Evolutionary conservation across 2,329 filamentous ascomycete genomes (phyloP), one percentile per base, ranked within the genome.

Genomic region (Clonostachys rhizophaga): DNA sequence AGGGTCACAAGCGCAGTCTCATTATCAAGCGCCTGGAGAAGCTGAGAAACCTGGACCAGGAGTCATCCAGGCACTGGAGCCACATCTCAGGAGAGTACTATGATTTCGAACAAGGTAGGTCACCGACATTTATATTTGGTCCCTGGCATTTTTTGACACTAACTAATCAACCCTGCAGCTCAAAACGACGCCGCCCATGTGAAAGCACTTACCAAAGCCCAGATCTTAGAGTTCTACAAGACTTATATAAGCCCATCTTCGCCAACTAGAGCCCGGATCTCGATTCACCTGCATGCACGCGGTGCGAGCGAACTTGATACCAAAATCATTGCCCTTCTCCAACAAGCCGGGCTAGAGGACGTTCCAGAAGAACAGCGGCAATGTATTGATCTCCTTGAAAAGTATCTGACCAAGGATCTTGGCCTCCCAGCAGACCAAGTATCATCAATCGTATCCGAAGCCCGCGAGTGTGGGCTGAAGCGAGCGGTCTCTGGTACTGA

Each of bases 1-100:
- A 96, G 60, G 84, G 83, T 43, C 89, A 97, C 70, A 96, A 96
- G 72, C 81, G 87, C 56, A 95, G 91, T 58, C 74, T 97, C 40
- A 84, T 96, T 59, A 89, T 88, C 61, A 91, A 91, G 69, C 76
- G 89, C 14, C 72, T 95, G 18, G 91, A 97, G 69, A 96, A 95
- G 66, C 67, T 95, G 56, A 96, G 96, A 76, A 97, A 96, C 55
- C 72, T 99, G 42, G 81, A 85, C 50, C 87, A 92, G 54, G 94
- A 99, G 69, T 90, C 85, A 6, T 79, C 76, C 47, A 79, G 89
- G 41, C 86, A 95, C 62, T 96, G 90, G 91, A 77, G 76, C 44
- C 89, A 96, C 59, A 89, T 99, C 55, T 80, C 82, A 44, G 87
- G 79, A 45, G 91, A 96, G 62, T 89, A 86, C 55, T 95, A 91